Evolutionary conservation across 352 stramenopile genomes (phyloP).

Genomic region (Phytophthora brassicae): DNA sequence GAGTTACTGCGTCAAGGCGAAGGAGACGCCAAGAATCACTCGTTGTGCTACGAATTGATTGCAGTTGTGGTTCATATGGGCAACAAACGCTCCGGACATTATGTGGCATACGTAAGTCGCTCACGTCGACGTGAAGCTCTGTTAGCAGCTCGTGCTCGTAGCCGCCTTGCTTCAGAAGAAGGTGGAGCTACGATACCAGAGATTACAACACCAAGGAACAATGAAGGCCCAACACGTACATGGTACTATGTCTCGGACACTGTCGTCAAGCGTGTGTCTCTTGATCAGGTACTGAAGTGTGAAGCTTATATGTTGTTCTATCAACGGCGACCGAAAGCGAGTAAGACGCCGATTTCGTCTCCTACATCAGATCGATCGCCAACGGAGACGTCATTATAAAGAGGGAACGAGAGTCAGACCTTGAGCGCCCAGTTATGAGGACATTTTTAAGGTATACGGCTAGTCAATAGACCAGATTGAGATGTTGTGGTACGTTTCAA

Average conservation of each 20-base stretch:
- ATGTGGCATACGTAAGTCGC: constrained; percentile 72
- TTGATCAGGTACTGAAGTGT: constrained; percentile 69
- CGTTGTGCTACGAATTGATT: constrained; percentile 59
- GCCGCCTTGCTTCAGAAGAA: constrained; percentile 25
- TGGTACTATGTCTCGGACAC: constrained; percentile 83
- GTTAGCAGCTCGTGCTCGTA: constrained; percentile 21
- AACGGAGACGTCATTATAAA: constrained; percentile 28
- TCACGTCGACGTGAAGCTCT: constrained; percentile 39
- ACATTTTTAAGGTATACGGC: constrained; percentile 31
- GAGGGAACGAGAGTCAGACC: constrained; percentile 19
- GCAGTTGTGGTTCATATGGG: constrained; percentile 75
- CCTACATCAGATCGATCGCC: constrained; percentile 20
- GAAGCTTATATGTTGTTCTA: constrained; percentile 87
- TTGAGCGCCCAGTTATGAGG: constrained; percentile 25
- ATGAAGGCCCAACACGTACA: constrained; percentile 27
- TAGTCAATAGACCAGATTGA: constrained; percentile 36
- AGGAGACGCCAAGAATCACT: constrained; percentile 23
- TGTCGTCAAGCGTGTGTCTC: constrained; percentile 52
- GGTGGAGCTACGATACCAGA: constrained; percentile 9
- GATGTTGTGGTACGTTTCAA: constrained; percentile 20
- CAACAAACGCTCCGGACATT: constrained; percentile 70
- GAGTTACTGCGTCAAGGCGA: constrained; percentile 29
- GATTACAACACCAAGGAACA: constrained; percentile 17
- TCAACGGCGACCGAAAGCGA: constrained; percentile 35
- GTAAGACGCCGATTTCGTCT: constrained; percentile 16